These are phyloP conservation scores for Silene vulgaris DNA, from an alignment of 179 eudicot genomes.

Conservation along the genomic window DNA sequence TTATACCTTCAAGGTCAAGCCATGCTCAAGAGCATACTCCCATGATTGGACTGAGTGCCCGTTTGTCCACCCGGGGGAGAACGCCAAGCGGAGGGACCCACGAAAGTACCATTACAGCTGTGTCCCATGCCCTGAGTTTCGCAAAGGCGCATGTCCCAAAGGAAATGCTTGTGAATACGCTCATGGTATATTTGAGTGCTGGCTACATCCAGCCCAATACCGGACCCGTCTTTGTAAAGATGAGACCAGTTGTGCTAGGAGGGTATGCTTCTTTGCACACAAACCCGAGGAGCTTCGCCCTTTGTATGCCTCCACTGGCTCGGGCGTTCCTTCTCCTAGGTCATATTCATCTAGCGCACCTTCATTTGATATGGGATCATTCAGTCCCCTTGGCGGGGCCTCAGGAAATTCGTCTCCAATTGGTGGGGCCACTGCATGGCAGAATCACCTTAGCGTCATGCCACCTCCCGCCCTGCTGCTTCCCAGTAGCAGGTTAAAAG, in stretches of 20 bases:
- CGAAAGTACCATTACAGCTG: conserved; percentile 73
- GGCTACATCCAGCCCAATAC: conserved; percentile 92
- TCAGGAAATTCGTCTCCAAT: conserved; percentile 52
- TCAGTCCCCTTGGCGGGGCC: conserved; percentile 55
- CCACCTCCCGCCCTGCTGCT: conserved; percentile 65
- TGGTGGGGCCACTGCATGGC: conserved; percentile 52
- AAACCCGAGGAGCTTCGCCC: conserved; percentile 74
- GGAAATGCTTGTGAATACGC: conserved; percentile 83
- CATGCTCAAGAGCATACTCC: conserved; percentile 92
- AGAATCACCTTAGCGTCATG: conserved; percentile 44
- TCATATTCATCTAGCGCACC: conserved; percentile 35
- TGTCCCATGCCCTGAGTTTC: conserved; percentile 87
- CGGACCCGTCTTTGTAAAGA: conserved; percentile 88
- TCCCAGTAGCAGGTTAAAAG: conserved; percentile 53
- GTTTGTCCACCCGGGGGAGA: conserved; percentile 88
- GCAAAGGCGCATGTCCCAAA: conserved; percentile 61
- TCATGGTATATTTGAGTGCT: conserved; percentile 86
- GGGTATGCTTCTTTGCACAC: conserved; percentile 89
- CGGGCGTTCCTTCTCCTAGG: conserved; percentile 73
- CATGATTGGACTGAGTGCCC: conserved; percentile 99
- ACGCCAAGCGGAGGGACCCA: conserved; percentile 84
- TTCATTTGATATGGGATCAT: conserved; percentile 42
- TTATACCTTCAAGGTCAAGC: conserved; percentile 78
- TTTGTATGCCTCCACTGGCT: conserved; percentile 74
- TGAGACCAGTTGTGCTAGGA: conserved; percentile 54